Evolutionary conservation across 2,329 filamentous ascomycete genomes (phyloP), one percentile per base, ranked within the genome.

Genomic region (Aureobasidium lini): DNA sequence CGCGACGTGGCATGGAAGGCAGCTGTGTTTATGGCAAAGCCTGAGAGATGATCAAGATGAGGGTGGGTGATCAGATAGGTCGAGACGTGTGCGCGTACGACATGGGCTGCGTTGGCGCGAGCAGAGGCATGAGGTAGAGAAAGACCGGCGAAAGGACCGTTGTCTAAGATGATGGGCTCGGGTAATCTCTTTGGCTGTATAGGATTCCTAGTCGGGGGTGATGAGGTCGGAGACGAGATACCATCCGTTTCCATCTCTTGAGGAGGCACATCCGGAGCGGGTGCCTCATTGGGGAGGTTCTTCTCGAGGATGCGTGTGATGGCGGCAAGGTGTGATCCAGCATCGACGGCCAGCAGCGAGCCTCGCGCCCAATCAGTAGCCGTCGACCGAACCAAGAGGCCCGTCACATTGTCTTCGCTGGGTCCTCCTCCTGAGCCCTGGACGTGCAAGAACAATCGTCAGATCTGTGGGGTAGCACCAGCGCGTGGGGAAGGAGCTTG

Each of bases 21-120:
- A 5, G 94, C 92, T 0, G 93, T 96, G 72, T 97, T 97, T 71
- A 97, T 87, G 34, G 94, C 89, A 65, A 97, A 89, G 10, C 89
- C 94, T 18, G 89, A 86, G 23, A 97, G 85, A 72, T 99, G 94
- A 69, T 99, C 94, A 1, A 99, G 81, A 74, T 99, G 94, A n/a
- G 94, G 90, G 72, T 99, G 94, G 0, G 93, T 99, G 67, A 99
- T 90, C 62, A 97, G 83, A 69, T 93, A 94, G 0, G 90, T 88
- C 47, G 93, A 90, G 60, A 99, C 83, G 49, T 96, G 82, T 59
- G 87, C 82, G 58, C 87, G 82, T 43, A 92, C 85, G 50, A 99
- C 79, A 70, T 95, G 81, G 3, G 88, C 81, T 1, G 91, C 92
- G 71, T 96, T 97, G 49, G 89, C 87, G 47, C 83, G 78, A 0